phyloP scores from a whole-genome alignment of 108 stramenopile species.

The Cyclotella choctawhatcheeana region DNA sequence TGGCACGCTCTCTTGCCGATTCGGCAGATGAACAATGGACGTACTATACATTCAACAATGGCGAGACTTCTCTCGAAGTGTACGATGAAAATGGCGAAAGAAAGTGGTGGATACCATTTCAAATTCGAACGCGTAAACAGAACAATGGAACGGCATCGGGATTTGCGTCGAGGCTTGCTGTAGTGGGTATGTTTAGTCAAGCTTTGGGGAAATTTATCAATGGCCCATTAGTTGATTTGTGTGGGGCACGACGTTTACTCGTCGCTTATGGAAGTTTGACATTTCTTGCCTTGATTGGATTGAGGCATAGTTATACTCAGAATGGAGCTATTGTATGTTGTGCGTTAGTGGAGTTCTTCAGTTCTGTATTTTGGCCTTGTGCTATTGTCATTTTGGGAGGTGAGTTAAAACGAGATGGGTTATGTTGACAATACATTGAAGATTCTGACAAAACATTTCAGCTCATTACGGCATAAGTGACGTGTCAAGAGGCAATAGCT shows the following conservation, averaged over 20 bases:
- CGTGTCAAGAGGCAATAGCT: conserved; percentile 13
- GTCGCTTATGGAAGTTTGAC: conserved; percentile 55
- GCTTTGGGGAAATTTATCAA: conserved; percentile 83
- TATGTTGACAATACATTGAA: too few relatives aligned
- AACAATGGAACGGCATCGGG: conserved; percentile 28
- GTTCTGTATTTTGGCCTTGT: conserved; percentile 76
- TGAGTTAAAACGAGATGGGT: too few relatives aligned
- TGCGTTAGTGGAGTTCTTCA: conserved; percentile 76
- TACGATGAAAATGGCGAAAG: conserved; percentile 42
- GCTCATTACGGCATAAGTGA: conserved; percentile 67
- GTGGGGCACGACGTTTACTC: conserved; percentile 69
- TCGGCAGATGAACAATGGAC: conserved; percentile 28
- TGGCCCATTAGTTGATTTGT: conserved; percentile 72
- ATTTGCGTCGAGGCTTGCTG: conserved; percentile 70
- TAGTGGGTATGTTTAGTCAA: conserved; percentile 68
- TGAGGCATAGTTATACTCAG: conserved; percentile 52
- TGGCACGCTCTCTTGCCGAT: conserved; percentile 54
- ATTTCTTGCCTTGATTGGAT: conserved; percentile 51
- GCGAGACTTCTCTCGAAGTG: conserved; percentile 31
- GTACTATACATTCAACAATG: conserved; percentile 29
- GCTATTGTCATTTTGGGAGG: conserved; percentile 64
- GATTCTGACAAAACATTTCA: too few relatives aligned
- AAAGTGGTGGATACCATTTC: conserved; percentile 45
- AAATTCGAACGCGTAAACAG: conserved; percentile 31
- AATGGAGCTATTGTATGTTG: conserved; percentile 59